Evolutionary conservation across 805 yeast species (phyloP).

Genomic region (Komagataella phaffii): DNA sequence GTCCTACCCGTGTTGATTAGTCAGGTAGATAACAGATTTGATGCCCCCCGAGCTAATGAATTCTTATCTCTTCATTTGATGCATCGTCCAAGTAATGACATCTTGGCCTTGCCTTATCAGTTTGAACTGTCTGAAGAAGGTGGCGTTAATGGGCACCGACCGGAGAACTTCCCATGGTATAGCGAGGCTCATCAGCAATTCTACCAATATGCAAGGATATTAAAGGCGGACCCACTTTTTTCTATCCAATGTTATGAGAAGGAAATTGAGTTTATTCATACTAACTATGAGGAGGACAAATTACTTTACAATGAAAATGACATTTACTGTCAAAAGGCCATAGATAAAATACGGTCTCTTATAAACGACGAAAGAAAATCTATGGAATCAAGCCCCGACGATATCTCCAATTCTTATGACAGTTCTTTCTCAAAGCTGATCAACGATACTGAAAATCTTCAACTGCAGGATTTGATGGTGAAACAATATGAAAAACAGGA

Average conservation of each 20-base stretch:
- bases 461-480: slow-evolving; percentile 1
- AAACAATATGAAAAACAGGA: slow-evolving; percentile 4
- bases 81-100: slow-evolving; percentile 25
- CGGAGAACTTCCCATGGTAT: slow-evolving; percentile 33
- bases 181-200: slow-evolving; percentile 12
- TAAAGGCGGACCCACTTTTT: slow-evolving; percentile 50
- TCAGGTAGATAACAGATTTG: slow-evolving; percentile 37
- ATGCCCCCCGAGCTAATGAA: slow-evolving; percentile 41
- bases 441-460: background rate
- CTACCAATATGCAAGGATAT: slow-evolving; percentile 45
- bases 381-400: background rate
- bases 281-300: slow-evolving; percentile 42
- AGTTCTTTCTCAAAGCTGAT: slow-evolving; percentile 1
- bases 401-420: background rate
- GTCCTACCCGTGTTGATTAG: slow-evolving; percentile 53
- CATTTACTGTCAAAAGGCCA: slow-evolving; percentile 38
- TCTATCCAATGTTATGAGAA: slow-evolving; percentile 36
- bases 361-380: slow-evolving; percentile 14
- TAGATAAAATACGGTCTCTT: slow-evolving; percentile 35
- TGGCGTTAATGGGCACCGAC: background rate
- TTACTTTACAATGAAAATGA: slow-evolving; percentile 49
- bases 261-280: slow-evolving; percentile 43
- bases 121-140: slow-evolving; percentile 8
- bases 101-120: slow-evolving; percentile 18
- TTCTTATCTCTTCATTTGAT: slow-evolving; percentile 53